Evolutionary conservation across 1,139 yeast genomes (phyloP).

Genomic region (Debaryomyces psychrophilus): DNA sequence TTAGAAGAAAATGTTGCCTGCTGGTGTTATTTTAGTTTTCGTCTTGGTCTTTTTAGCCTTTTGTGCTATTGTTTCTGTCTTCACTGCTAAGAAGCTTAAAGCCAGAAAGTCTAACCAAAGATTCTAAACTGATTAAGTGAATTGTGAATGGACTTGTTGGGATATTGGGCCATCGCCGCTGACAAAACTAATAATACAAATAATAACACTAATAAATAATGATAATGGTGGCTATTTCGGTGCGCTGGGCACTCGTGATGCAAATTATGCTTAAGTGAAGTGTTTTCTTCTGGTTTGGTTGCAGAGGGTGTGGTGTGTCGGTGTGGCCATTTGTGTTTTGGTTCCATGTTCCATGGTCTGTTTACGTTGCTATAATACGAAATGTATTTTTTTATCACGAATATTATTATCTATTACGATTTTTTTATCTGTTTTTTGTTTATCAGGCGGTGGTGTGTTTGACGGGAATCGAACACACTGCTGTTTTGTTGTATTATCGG

Average conservation of each 20-base stretch:
- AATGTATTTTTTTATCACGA: conserved; percentile 7
- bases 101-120: conserved; percentile 52
- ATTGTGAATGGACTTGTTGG: not conserved
- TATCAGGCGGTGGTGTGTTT: conserved; percentile 7
- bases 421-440: conserved; percentile 11
- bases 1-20: conserved; percentile 43
- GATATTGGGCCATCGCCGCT: not conserved
- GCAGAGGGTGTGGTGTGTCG: not conserved
- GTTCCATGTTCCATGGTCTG: not conserved
- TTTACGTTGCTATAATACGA: conserved; percentile 7
- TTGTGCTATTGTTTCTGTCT: conserved; percentile 39
- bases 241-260: not conserved
- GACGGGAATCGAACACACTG: conserved; percentile 16
- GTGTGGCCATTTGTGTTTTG: conserved; percentile 2
- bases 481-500: conserved; percentile 11
- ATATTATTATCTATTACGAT: conserved; percentile 15
- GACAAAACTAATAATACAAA: not conserved
- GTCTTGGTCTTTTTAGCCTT: conserved; percentile 48
- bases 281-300: not conserved
- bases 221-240: not conserved
- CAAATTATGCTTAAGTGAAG: conserved; percentile 8
- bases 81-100: conserved; percentile 42
- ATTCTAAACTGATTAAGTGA: conserved; percentile 33
- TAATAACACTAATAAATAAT: conserved; percentile 4
- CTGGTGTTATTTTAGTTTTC: conserved; percentile 56